Conservation (phyloP, 768 basidiomycete genomes). For the Collybia sp. region DNA sequence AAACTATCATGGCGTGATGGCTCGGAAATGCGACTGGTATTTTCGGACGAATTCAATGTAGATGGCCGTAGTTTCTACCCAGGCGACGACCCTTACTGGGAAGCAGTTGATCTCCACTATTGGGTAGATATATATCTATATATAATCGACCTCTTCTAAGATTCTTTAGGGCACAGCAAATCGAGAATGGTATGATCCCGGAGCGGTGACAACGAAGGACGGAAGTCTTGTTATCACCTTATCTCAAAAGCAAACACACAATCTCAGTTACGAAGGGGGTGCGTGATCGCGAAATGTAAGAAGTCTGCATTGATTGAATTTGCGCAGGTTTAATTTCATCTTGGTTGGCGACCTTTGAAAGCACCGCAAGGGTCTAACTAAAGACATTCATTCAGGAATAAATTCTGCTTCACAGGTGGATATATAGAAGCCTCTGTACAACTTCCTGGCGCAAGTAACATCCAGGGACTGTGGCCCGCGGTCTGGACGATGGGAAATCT, state of each 20-base stretch:
- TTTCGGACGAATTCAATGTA: slow-evolving; percentile 75
- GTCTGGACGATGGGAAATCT: slow-evolving; percentile 75
- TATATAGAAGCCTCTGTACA: slow-evolving; percentile 61
- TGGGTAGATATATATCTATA: slow-evolving; percentile 41
- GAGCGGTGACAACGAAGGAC: slow-evolving; percentile 64
- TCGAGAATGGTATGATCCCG: slow-evolving; percentile 87
- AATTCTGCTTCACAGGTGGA: slow-evolving; percentile 87
- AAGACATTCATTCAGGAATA: slow-evolving; percentile 48
- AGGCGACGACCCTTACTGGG: slow-evolving; percentile 84
- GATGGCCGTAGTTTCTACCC: slow-evolving; percentile 75
- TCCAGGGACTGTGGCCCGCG: slow-evolving; percentile 75
- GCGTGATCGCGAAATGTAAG: slow-evolving; percentile 25
- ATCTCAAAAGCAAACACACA: slow-evolving; percentile 56
- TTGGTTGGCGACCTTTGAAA: slow-evolving; percentile 21
- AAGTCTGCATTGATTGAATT: slow-evolving; percentile 9
- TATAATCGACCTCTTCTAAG: not conserved
- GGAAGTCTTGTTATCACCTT: slow-evolving; percentile 77
- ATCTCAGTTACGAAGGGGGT: slow-evolving; percentile 68
- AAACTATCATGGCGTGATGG: slow-evolving; percentile 57
- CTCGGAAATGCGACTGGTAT: slow-evolving; percentile 49
- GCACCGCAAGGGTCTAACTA: no score
- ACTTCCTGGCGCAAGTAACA: slow-evolving; percentile 62
- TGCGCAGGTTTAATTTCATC: slow-evolving; percentile 37
- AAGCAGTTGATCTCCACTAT: slow-evolving; percentile 72
- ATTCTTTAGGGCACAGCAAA: slow-evolving; percentile 51